These are phyloP conservation scores for Phanerodontia chrysosporium DNA, from an alignment of 768 basidiomycete species.

Conservation along the genomic window DNA sequence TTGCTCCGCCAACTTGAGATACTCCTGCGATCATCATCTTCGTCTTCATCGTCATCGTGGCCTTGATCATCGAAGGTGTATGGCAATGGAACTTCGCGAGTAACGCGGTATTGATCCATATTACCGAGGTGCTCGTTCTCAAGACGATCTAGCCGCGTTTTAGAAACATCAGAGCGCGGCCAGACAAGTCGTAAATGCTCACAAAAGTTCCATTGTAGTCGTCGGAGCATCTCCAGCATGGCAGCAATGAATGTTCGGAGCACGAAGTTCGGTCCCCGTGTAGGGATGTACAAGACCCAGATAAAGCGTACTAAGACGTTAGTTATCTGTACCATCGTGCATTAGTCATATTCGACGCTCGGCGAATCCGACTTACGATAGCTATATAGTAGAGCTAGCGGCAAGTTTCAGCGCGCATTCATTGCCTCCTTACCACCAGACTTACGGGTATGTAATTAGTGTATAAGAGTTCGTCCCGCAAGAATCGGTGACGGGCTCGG, in stretches of 20 bases:
- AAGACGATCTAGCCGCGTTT: constrained; percentile 50
- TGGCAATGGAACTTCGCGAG: constrained; percentile 80
- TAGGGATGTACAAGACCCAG: constrained; percentile 78
- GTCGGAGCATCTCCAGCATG: constrained; percentile 70
- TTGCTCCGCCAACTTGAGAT: constrained; percentile 14
- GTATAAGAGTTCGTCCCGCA: constrained; percentile 78
- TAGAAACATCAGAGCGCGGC: not conserved
- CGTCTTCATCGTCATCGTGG: constrained; percentile 35
- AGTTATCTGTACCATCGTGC: constrained; percentile 43
- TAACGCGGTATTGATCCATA: constrained; percentile 87
- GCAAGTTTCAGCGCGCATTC: not conserved
- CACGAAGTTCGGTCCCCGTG: constrained; percentile 39
- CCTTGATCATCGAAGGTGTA: constrained; percentile 51
- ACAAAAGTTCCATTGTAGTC: constrained; percentile 94
- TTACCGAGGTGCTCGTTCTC: constrained; percentile 94
- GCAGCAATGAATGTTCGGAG: constrained; percentile 65
- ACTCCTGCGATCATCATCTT: constrained; percentile 17
- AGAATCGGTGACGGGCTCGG: constrained; percentile 49
- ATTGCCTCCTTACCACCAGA: not conserved
- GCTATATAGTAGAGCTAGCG: constrained; percentile 72
- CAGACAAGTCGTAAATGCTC: constrained; percentile 28
- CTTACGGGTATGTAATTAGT: constrained; percentile 54
- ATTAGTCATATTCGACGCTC: too few species aligned
- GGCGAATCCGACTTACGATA: constrained; percentile 65
- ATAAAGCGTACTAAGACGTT: constrained; percentile 76